Evolutionary conservation across 192 early-diverging fungal genomes (phyloP).

Genomic region (Umbelopsis sp.): DNA sequence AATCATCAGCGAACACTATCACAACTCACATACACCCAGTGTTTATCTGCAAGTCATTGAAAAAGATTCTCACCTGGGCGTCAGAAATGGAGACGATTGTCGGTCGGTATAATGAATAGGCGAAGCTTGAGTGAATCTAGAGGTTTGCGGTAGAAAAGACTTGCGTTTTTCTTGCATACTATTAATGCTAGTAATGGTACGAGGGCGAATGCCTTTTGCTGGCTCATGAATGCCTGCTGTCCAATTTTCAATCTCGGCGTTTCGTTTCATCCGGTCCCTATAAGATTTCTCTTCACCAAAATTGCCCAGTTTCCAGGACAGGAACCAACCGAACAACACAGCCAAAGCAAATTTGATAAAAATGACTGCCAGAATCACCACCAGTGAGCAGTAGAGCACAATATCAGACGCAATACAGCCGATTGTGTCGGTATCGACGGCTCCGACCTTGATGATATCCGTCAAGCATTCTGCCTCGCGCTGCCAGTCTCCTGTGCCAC

Average conservation of each 20-base stretch:
- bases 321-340: slow-evolving; percentile 80
- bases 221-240: slow-evolving; percentile 66
- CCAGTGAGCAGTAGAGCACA: slow-evolving; percentile 73
- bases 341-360: slow-evolving; percentile 77
- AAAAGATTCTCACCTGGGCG: neutral
- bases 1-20: too few relatives aligned
- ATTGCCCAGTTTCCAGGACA: slow-evolving; percentile 76
- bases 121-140: slow-evolving; percentile 39
- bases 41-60: neutral
- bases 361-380: slow-evolving; percentile 66
- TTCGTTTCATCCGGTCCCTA: slow-evolving; percentile 63
- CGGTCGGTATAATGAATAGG: neutral
- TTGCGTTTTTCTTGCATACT: slow-evolving; percentile 23
- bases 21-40: too few relatives aligned
- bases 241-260: slow-evolving; percentile 71
- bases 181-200: slow-evolving; percentile 1
- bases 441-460: slow-evolving; percentile 74
- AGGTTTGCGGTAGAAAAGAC: slow-evolving; percentile 37
- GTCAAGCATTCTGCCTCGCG: slow-evolving; percentile 69
- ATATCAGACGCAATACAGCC: slow-evolving; percentile 84
- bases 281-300: slow-evolving; percentile 62
- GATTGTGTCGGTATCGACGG: slow-evolving; percentile 71
- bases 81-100: neutral
- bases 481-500: slow-evolving; percentile 43
- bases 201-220: slow-evolving; percentile 21